These are phyloP conservation scores for Talaromyces sp. DNA, from an alignment of 2,329 filamentous ascomycete species.

Conservation along the genomic window DNA sequence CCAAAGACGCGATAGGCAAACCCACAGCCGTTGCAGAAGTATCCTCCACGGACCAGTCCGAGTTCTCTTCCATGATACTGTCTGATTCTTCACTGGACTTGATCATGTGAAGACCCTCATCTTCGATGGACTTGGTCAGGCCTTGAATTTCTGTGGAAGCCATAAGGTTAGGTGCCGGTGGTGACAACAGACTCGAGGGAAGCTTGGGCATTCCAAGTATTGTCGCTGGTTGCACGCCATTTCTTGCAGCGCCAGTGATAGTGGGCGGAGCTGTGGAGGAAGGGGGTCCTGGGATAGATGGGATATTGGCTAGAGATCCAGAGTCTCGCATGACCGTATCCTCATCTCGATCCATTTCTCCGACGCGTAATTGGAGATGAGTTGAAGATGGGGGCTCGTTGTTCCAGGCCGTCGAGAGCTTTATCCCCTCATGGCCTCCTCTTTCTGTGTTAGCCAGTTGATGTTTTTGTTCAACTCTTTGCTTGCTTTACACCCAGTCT, in stretches of 20 bases:
- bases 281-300: neutral
- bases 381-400: neutral
- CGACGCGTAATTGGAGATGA: neutral
- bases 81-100: constrained; percentile 25
- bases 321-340: constrained; percentile 37
- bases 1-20: constrained; percentile 48
- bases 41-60: constrained; percentile 39
- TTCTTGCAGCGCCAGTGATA: neutral
- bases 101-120: constrained; percentile 19
- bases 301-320: constrained; percentile 1
- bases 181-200: constrained; percentile 1
- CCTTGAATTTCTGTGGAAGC: constrained; percentile 17
- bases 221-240: neutral
- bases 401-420: constrained; percentile 6
- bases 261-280: neutral
- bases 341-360: constrained; percentile 31
- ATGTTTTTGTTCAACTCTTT: neutral
- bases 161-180: constrained; percentile 14
- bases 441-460: neutral
- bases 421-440: constrained; percentile 14
- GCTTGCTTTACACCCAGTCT: neutral
- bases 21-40: constrained; percentile 33
- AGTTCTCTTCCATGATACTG: constrained; percentile 35
- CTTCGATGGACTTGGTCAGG: constrained; percentile 24
- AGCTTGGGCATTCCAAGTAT: constrained; percentile 3